Conservation (phyloP, 164 flowering plant species). For the grape (Vitis vinifera) region ASM3070453v1 NC_081812.1:15666001-15666500, state of each 20-base stretch:
- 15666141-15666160: conserved; percentile 49
- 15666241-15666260: background rate
- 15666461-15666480: conserved; percentile 16
- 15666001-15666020: conserved; percentile 44
- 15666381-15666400: conserved; percentile 11
- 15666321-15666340: conserved; percentile 4
- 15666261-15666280: conserved; percentile 1
- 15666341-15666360: conserved; percentile 27
- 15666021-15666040: conserved; percentile 61
- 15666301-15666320: background rate
- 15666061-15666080: conserved; percentile 38
- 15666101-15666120: conserved; percentile 57
- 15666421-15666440: background rate
- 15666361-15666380: conserved; percentile 30
- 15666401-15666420: conserved; percentile 1
- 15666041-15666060: conserved; percentile 43
- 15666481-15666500: conserved; percentile 15
- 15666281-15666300: background rate
- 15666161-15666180: conserved; percentile 49
- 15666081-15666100: conserved; percentile 54
- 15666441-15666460: conserved; percentile 22
- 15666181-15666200: conserved; percentile 33
- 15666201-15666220: conserved; percentile 5
- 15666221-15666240: background rate
- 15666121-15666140: conserved; percentile 35